These are phyloP conservation scores for Bocquillonia castaneifolia DNA, from an alignment of 441 rosid genomes.

Conservation along the genomic window DNA sequence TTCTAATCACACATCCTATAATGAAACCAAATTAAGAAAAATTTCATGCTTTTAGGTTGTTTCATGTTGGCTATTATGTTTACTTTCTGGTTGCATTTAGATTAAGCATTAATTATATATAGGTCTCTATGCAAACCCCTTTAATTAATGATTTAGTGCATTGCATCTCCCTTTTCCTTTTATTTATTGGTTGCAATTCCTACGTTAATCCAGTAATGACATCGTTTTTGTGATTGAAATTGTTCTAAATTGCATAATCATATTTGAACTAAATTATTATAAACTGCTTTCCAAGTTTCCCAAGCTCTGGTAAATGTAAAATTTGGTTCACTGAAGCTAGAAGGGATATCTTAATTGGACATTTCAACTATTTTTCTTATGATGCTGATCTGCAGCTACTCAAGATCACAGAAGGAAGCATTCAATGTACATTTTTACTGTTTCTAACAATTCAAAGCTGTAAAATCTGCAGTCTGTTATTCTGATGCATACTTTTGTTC, in stretches of 20 bases:
- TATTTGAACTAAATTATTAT: neutral
- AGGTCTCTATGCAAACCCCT: neutral
- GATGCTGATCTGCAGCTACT: neutral
- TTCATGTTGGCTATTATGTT: neutral
- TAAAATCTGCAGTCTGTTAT: too few relatives aligned
- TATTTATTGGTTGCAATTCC: neutral
- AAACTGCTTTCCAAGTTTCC: neutral
- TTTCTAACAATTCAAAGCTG: neutral
- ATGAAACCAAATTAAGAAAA: neutral
- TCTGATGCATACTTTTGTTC: too few relatives aligned
- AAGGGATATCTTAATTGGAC: constrained; percentile 24
- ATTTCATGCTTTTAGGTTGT: neutral
- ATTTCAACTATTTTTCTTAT: too few relatives aligned
- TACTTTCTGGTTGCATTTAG: neutral
- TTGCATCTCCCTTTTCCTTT: neutral
- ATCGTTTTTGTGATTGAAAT: neutral
- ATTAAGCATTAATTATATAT: neutral
- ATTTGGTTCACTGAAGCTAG: constrained; percentile 36
- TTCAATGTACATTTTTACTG: constrained; percentile 1
- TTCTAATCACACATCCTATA: too few relatives aligned
- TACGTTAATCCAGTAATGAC: neutral
- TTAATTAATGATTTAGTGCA: neutral
- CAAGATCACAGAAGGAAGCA: neutral
- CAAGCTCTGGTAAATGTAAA: constrained; percentile 38
- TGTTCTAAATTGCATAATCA: neutral